Evolutionary conservation across 306 rosid genomes (phyloP).

Genomic region (Pachyrhizus erosus): DNA sequence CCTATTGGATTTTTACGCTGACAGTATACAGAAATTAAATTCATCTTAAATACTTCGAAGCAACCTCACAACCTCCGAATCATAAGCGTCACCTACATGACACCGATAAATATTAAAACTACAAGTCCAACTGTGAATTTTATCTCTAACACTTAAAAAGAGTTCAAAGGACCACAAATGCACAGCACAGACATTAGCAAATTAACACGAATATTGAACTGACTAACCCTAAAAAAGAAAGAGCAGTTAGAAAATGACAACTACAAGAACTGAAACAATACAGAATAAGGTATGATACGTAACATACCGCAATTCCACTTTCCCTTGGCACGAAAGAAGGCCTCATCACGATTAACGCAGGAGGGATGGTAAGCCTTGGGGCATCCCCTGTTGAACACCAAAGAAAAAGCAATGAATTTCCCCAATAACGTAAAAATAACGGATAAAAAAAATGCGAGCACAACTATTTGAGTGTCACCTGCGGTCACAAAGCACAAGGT

Average conservation of each 20-base stretch:
- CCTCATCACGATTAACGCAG: constrained; percentile 91
- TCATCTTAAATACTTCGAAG: neutral
- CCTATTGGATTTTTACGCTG: neutral
- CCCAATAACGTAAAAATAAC: neutral
- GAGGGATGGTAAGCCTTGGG: constrained; percentile 99
- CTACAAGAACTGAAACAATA: neutral
- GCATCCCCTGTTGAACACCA: constrained; percentile 77
- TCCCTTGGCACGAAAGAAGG: constrained; percentile 95
- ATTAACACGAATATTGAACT: neutral
- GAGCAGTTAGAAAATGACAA: neutral
- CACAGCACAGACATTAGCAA: neutral
- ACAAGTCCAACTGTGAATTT: neutral
- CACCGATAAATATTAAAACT: neutral
- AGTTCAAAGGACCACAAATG: constrained; percentile 10
- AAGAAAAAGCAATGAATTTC: neutral
- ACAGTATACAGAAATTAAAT: neutral
- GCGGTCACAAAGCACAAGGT: constrained; percentile 95
- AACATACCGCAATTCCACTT: constrained; percentile 95
- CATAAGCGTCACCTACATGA: constrained; percentile 5
- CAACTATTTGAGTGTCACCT: constrained; percentile 60
- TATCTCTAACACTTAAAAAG: neutral
- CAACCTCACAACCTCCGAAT: neutral
- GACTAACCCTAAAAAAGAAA: neutral
- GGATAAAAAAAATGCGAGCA: neutral
- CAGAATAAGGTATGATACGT: constrained; percentile 28